Evolutionary conservation across 2,329 filamentous ascomycete genomes (phyloP).

Genomic region (Domatiomyces catenatus): DNA sequence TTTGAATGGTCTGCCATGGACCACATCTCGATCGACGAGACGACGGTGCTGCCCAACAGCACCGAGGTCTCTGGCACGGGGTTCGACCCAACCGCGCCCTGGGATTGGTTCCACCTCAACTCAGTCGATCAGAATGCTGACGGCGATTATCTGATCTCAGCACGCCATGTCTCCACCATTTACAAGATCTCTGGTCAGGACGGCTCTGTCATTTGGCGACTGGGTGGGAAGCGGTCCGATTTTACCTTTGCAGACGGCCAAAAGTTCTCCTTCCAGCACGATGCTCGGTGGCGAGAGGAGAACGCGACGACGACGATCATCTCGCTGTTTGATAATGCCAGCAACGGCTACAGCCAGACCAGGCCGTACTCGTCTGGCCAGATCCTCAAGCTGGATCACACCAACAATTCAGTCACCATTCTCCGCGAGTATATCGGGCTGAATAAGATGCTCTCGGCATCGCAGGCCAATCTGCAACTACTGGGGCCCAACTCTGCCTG

Average conservation of each 20-base stretch:
- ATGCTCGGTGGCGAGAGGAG: conserved; percentile 26
- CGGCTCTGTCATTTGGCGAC: conserved; percentile 25
- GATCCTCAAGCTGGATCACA: conserved; percentile 26
- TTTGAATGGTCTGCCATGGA: conserved; percentile 47
- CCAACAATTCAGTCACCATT: conserved; percentile 22
- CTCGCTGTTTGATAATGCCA: conserved; percentile 30
- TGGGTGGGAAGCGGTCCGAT: conserved; percentile 24
- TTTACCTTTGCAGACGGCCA: conserved; percentile 7
- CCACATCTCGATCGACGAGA: conserved; percentile 34
- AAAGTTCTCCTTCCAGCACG: conserved; percentile 29
- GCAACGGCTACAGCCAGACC: conserved; percentile 26
- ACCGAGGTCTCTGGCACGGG: conserved; percentile 34
- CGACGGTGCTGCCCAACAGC: conserved; percentile 31
- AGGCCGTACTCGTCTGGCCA: conserved; percentile 25
- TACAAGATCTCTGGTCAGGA: conserved; percentile 28
- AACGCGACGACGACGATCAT: conserved; percentile 26
- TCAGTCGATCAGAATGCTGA: conserved; percentile 27
- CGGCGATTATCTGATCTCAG: conserved; percentile 29
- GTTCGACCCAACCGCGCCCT: conserved; percentile 29
- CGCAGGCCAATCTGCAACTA: conserved; percentile 26
- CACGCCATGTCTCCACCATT: conserved; percentile 26
- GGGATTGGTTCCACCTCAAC: conserved; percentile 33
- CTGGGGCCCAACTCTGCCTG: conserved; percentile 6
- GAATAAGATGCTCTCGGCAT: conserved; percentile 2
- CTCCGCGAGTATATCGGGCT: conserved; percentile 19